phyloP scores from a whole-genome alignment of 2,329 filamentous ascomycete genomes.

The Cercospora berteroae region DNA sequence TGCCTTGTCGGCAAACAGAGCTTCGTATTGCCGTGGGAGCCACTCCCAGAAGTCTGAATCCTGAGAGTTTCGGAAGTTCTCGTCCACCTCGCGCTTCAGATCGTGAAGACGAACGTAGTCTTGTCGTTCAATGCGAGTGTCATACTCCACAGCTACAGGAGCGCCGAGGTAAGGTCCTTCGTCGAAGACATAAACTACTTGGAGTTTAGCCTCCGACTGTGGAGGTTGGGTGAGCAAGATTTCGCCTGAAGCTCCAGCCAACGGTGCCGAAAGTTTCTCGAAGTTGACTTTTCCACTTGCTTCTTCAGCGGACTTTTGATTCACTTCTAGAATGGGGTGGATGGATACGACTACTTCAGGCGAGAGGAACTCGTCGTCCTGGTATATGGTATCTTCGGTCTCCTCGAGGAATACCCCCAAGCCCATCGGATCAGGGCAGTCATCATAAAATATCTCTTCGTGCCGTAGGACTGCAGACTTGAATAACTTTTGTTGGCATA shows the following conservation, averaged over 20 bases:
- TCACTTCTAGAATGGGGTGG: constrained; percentile 1
- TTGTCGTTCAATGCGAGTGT: background rate
- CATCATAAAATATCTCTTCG: background rate
- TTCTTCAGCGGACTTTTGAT: no score
- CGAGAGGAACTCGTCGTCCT: background rate
- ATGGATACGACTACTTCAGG: background rate
- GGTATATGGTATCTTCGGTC: background rate
- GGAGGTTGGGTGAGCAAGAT: constrained; percentile 1
- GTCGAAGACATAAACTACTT: background rate
- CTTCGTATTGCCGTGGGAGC: background rate
- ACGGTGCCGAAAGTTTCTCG: background rate
- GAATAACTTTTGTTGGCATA: constrained; percentile 9
- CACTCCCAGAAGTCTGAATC: constrained; percentile 1
- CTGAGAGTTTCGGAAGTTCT: background rate
- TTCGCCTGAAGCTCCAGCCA: background rate
- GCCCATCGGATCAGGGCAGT: background rate
- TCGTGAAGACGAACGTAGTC: background rate
- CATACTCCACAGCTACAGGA: background rate
- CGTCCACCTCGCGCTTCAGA: background rate
- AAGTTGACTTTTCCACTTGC: background rate
- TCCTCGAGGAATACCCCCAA: background rate
- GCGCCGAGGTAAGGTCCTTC: constrained; percentile 1
- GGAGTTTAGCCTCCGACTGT: background rate
- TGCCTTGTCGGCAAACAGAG: background rate
- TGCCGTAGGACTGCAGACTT: background rate